A percentile compares a stretch with the other conserved stretches of the same genome.
phyloP scores from a whole-genome alignment of 371 early-diverging fungal genomes.

The Saksenaea vasiformis region DNA sequence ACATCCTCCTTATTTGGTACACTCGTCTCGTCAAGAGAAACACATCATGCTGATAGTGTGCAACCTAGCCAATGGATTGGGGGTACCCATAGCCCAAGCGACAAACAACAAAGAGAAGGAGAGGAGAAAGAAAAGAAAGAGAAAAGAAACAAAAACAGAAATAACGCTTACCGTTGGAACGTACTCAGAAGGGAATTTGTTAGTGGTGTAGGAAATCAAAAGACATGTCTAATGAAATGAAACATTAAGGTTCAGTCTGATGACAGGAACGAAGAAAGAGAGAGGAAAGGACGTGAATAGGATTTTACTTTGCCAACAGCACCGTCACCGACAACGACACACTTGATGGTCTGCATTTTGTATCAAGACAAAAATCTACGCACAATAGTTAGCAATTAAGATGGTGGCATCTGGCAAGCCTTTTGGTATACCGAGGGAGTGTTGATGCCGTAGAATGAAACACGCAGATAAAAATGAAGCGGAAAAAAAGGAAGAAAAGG shows the following conservation, averaged over 20 bases:
- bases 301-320: slow-evolving; percentile 92
- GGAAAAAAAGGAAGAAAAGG: background rate
- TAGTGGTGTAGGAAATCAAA: slow-evolving; percentile 97
- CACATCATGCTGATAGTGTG: background rate
- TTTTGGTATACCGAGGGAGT: background rate
- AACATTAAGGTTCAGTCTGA: slow-evolving; percentile 1
- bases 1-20: slow-evolving; percentile 4
- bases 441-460: background rate
- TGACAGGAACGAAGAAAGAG: background rate
- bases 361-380: background rate
- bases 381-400: background rate
- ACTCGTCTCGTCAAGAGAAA: slow-evolving; percentile 5
- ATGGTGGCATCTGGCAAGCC: background rate
- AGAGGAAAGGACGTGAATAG: background rate
- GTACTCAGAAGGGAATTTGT: slow-evolving; percentile 98
- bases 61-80: background rate
- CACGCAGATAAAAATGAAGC: background rate
- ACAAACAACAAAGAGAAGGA: background rate
- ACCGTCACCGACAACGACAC: slow-evolving; percentile 98
- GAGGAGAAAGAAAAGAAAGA: background rate
- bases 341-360: slow-evolving; percentile 85
- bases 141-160: background rate
- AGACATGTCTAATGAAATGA: slow-evolving; percentile 82
- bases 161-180: slow-evolving; percentile 87
- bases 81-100: background rate